Evolutionary conservation across 176 grass and related monocot species (phyloP).

Genomic region (bread wheat (Triticum aestivum)): DNA sequence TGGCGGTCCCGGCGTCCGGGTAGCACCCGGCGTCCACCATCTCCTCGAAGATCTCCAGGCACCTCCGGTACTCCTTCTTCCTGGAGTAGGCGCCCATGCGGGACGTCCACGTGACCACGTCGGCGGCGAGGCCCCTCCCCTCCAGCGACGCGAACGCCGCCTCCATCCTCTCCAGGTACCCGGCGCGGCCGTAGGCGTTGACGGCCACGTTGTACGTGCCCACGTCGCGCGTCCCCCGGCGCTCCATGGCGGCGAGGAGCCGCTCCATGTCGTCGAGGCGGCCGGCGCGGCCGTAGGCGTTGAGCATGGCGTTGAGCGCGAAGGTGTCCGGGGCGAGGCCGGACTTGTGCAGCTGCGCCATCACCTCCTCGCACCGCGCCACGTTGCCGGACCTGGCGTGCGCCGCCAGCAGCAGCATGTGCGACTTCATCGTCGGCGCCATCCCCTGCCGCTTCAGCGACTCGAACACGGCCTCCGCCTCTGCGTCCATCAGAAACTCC

Average conservation of each 20-base stretch:
- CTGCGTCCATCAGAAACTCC: constrained; percentile 25
- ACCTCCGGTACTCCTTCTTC: constrained; percentile 70
- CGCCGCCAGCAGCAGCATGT: constrained; percentile 88
- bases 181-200: constrained; percentile 65
- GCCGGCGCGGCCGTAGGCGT: constrained; percentile 75
- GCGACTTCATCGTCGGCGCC: constrained; percentile 86
- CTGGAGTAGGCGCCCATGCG: constrained; percentile 72
- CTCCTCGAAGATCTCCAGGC: constrained; percentile 84
- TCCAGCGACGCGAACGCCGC: constrained; percentile 48
- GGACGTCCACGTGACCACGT: constrained; percentile 88
- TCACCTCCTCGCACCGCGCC: constrained; percentile 66
- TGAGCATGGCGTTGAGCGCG: constrained; percentile 88
- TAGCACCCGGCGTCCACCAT: constrained; percentile 91
- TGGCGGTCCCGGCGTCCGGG: constrained; percentile 81
- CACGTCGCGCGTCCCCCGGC: constrained; percentile 20
- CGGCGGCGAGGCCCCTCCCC: constrained; percentile 49
- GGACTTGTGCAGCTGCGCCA: constrained; percentile 90
- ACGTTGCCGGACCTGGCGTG: constrained; percentile 80
- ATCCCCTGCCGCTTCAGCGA: constrained; percentile 78
- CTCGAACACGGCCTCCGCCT: constrained; percentile 65
- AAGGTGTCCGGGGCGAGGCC: constrained; percentile 73
- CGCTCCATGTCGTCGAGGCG: constrained; percentile 82
- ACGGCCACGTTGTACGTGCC: constrained; percentile 89
- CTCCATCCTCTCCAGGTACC: constrained; percentile 81
- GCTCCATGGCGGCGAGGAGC: constrained; percentile 62